phyloP scores from a whole-genome alignment of 257 asterid species.

The Capsicum baccatum region DNA sequence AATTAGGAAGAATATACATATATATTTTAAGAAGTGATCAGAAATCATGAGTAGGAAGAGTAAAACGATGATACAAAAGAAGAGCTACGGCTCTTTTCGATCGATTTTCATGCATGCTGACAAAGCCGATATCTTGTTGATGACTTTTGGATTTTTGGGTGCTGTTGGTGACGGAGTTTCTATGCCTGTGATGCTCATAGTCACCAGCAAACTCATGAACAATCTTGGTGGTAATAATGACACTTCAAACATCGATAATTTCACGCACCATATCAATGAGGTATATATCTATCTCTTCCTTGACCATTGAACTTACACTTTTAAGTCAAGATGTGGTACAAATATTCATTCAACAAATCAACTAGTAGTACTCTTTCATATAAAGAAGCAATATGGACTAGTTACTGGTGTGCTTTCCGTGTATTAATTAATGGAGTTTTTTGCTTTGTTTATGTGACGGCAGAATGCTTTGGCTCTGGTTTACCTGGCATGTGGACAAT shows the following conservation, averaged over 20 bases:
- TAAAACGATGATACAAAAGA: conserved; percentile 35
- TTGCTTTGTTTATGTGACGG: conserved; percentile 19
- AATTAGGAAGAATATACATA: too few relatives aligned
- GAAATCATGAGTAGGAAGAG: conserved; percentile 8
- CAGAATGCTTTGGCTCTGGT: conserved; percentile 83
- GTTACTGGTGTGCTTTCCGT: not conserved
- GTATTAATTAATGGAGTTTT: not conserved
- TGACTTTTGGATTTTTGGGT: conserved; percentile 73
- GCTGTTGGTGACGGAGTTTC: conserved; percentile 71
- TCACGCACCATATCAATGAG: conserved; percentile 58
- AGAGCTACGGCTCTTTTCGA: conserved; percentile 44
- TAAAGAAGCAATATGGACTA: not conserved
- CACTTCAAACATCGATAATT: conserved; percentile 36
- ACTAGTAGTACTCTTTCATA: not conserved
- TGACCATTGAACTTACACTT: too few relatives aligned
- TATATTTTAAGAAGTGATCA: too few relatives aligned
- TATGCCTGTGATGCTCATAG: conserved; percentile 66
- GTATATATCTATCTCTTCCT: conserved; percentile 31
- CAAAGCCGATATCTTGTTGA: conserved; percentile 51
- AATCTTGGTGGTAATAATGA: conserved; percentile 47
- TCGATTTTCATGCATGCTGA: conserved; percentile 81
- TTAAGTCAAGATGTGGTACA: not conserved
- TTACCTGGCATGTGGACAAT: conserved; percentile 76
- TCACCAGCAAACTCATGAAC: conserved; percentile 73
- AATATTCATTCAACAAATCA: not conserved